Evolutionary conservation across 1,284 basidiomycete genomes (phyloP), one percentile per base, ranked within the genome.

Genomic region (Ganoderma multipileum): DNA sequence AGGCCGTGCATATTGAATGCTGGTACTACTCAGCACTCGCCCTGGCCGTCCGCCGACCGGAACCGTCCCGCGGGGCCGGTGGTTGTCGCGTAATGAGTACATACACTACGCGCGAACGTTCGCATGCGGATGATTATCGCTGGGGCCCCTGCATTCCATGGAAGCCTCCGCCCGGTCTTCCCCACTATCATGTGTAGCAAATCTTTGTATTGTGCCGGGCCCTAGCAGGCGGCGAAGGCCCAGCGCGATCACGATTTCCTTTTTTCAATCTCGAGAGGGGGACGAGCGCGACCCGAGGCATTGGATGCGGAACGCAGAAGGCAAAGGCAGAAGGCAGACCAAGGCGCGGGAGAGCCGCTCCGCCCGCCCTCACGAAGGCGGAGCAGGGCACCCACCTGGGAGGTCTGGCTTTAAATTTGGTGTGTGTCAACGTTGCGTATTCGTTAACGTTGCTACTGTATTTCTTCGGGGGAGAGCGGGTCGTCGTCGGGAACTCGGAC

Each of bases 61-160:
- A 23, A 26, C 47, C 47, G 66, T 64, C 57, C 67, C 58, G 67
- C 57, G 62, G 57, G 30, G 39, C 59, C 62, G 41, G 60, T 30
- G 9, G 47, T 3, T 11, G 47, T 61, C 42, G 59, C 59, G 42
- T 61, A 41, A 61, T 61, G 39, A 61, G 59, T 61, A 61, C 26
- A 50, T 50, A 50, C 47, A 50, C 23, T 44, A 28, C 59, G 59
- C 39, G 59, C 26, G 47, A 50, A 50, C 59, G 39, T 44, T 42
- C 59, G 52, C 28, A 55, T 33, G 52, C 52, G 30, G 52, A 11
- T 55, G 52, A 55, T 55, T 55, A 55, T 55, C 52, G 52, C 28
- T 33, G 30, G 47, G 47, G 44, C 23, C 47, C 23, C 4, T 26
- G 28, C 23, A 30, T 55, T 55, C 52, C 16, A 55, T 55, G 26